Evolutionary conservation across 2,329 filamentous ascomycete genomes (phyloP), one percentile per base, ranked within the genome.

Genomic region (Apiospora koreana): DNA sequence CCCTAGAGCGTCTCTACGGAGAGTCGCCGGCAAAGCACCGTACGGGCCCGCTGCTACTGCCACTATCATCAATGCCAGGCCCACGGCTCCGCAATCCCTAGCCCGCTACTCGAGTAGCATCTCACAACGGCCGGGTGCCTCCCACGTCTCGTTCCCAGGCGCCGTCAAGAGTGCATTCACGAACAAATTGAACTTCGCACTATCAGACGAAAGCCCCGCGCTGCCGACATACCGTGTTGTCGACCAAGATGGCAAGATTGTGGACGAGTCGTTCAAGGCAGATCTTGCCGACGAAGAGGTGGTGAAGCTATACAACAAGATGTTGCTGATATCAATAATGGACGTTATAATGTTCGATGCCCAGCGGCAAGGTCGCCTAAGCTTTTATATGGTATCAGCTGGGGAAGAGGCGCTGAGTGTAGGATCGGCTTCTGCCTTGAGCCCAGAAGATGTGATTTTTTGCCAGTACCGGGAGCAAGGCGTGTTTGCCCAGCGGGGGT

Each of bases 311-410:
- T 92, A 92, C 80, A 86, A 83, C 71, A 88, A 91, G 76, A 92
- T 93, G 91, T 77, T 92, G 12, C 87, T 85, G 45, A 84, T 91
- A 12, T 90, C 92, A 69, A 93, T 98, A 75, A 96, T 99, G 94
- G 96, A 99, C 79, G 81, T 97, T 69, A 93, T 98, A 79, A 98
- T 98, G 95, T 98, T 97, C 78, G 96, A 99, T 78, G 95, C 96
- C 0, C 96, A 99, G 82, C 88, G 96, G 64, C 96, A 99, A 82
- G 95, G 95, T n/a, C 90, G 94, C 25, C 83, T 97, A 69, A 95
- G 92, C 80, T 99, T 99, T 83, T 99, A 99, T 82, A 98, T 99
- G 93, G 95, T 95, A 77, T 95, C 93, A 46, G 93, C 94, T 0
- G 95, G 95, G 70, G 95, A 98, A 84, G 96, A 99, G 85, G 96